Conservation (phyloP, 306 rosid species). For the Dryas alaskensis region DNA sequence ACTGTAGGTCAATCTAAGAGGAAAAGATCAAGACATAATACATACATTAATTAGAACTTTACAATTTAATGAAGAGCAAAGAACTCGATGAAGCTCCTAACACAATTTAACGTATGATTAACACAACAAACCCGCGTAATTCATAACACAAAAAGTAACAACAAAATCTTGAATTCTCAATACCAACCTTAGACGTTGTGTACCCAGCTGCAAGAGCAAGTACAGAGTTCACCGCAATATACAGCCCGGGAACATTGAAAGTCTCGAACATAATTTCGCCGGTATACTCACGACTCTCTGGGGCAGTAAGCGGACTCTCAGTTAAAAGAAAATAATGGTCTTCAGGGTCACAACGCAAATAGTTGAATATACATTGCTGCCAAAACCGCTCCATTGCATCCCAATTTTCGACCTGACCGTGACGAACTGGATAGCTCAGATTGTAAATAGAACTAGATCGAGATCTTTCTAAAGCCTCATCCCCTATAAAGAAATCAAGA, state of each 20-base stretch:
- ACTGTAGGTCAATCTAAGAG: conserved; percentile 47
- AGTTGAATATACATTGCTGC: conserved; percentile 97
- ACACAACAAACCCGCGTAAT: neutral
- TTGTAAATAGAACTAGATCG: conserved; percentile 82
- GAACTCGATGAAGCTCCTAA: neutral
- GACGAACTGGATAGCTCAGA: conserved; percentile 72
- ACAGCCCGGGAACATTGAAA: conserved; percentile 96
- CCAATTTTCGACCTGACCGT: conserved; percentile 97
- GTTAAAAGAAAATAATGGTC: conserved; percentile 96
- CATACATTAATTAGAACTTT: neutral
- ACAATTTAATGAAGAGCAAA: conserved; percentile 15
- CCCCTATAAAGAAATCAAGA: conserved; percentile 98
- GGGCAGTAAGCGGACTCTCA: conserved; percentile 91
- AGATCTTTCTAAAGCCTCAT: conserved; percentile 77
- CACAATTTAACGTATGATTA: neutral
- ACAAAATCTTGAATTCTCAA: neutral
- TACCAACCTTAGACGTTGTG: conserved; percentile 90
- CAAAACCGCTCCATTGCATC: conserved; percentile 97
- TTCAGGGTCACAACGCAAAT: conserved; percentile 98
- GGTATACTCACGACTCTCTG: conserved; percentile 94
- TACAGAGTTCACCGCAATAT: conserved; percentile 93
- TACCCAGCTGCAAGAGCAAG: conserved; percentile 99
- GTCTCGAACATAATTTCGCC: conserved; percentile 99
- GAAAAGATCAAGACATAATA: conserved; percentile 4
- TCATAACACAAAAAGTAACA: neutral